Evolutionary conservation across 306 rosid species (phyloP).

Genomic region (Sicyos edulis): DNA sequence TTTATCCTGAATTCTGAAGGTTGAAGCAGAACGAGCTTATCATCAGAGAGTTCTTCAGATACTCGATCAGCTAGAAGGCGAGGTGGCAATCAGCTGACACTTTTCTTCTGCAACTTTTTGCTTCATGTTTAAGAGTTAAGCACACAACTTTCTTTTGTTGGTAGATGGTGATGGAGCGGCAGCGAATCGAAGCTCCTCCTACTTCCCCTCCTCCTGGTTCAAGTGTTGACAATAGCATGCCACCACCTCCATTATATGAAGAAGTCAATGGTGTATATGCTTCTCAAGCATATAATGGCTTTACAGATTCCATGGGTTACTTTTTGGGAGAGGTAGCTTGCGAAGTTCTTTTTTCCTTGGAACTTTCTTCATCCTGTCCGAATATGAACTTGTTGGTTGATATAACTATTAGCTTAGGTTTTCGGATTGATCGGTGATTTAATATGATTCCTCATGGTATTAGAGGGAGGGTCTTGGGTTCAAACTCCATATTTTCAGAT

Average conservation of each 20-base stretch:
- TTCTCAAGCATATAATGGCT: slow-evolving; percentile 60
- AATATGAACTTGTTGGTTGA: background rate
- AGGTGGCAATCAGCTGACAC: slow-evolving; percentile 37
- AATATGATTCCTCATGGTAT: too few species aligned
- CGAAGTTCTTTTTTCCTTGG: background rate
- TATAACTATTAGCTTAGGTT: too few species aligned
- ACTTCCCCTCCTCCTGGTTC: slow-evolving; percentile 53
- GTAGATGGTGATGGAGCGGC: slow-evolving; percentile 85
- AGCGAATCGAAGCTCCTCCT: slow-evolving; percentile 77
- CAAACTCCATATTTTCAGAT: too few species aligned
- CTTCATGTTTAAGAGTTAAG: background rate
- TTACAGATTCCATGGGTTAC: slow-evolving; percentile 62
- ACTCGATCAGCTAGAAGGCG: slow-evolving; percentile 93
- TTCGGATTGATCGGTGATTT: too few species aligned
- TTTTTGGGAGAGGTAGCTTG: slow-evolving; percentile 83
- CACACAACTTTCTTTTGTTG: slow-evolving; percentile 21
- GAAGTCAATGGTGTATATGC: slow-evolving; percentile 78
- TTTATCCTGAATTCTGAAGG: slow-evolving; percentile 42
- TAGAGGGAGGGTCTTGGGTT: too few species aligned
- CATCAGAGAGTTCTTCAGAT: slow-evolving; percentile 82
- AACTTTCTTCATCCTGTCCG: background rate
- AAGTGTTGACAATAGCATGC: slow-evolving; percentile 50
- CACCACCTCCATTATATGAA: slow-evolving; percentile 90
- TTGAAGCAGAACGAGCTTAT: slow-evolving; percentile 85
- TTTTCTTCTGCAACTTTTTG: slow-evolving; percentile 14